Conservation (phyloP, 208 protist genomes). For the Balamuthia mandrillaris region DNA sequence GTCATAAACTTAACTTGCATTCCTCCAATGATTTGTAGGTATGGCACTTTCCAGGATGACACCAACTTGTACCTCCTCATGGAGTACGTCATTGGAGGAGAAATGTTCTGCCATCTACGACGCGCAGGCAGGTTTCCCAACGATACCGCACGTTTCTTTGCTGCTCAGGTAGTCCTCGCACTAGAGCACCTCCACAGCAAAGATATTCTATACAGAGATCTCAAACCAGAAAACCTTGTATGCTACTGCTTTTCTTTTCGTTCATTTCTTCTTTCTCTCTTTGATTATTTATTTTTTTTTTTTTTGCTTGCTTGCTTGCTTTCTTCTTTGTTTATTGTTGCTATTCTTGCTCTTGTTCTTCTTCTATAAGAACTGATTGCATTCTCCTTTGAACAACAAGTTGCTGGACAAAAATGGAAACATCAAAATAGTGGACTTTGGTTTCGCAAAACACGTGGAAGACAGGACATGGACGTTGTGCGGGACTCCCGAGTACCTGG, state of each 20-base stretch:
- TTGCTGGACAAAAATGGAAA: conserved; percentile 80
- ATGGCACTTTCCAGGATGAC: conserved; percentile 71
- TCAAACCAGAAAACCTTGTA: conserved; percentile 87
- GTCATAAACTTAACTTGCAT: too few species aligned
- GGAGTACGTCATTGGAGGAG: conserved; percentile 82
- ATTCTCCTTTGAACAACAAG: too few species aligned
- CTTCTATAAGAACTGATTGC: too few species aligned
- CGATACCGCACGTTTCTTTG: conserved; percentile 64
- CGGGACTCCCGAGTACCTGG: conserved; percentile 82
- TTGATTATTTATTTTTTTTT: too few species aligned
- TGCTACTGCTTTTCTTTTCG: too few species aligned
- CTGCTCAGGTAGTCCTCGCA: conserved; percentile 79
- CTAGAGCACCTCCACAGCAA: conserved; percentile 75
- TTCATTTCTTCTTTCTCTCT: too few species aligned
- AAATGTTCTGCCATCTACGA: conserved; percentile 75
- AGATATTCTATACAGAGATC: conserved; percentile 77
- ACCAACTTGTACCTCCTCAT: conserved; percentile 76
- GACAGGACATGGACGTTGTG: conserved; percentile 80
- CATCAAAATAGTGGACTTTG: conserved; percentile 89
- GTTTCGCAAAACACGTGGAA: conserved; percentile 75
- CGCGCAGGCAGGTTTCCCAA: conserved; percentile 8
- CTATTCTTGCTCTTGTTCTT: too few species aligned
- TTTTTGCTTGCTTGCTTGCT: too few species aligned
- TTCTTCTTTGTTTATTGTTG: too few species aligned
- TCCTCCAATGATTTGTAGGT: background rate